Percentiles rank a stretch among this genome's conserved stretches.
Evolutionary conservation across 169 alveolate species (phyloP).

Genomic region (Plasmodium fragile): DNA sequence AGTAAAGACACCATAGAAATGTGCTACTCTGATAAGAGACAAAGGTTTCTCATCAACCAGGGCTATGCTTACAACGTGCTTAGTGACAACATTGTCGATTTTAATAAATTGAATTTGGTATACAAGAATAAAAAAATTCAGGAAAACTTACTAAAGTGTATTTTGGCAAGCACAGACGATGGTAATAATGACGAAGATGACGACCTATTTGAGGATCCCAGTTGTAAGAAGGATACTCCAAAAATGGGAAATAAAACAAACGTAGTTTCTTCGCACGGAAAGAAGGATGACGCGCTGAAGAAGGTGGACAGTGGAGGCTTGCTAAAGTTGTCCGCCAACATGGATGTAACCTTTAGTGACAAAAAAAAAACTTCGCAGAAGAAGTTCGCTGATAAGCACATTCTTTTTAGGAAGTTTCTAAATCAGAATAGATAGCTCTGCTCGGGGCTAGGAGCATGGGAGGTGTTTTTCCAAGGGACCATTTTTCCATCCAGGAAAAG

Average conservation of each 20-base stretch:
- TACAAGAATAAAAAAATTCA: conserved; percentile 80
- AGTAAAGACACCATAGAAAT: conserved; percentile 98
- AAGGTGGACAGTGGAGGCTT: conserved; percentile 76
- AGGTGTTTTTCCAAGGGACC: not conserved
- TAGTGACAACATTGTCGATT: conserved; percentile 82
- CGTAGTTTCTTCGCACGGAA: not conserved
- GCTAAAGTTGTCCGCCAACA: conserved; percentile 69
- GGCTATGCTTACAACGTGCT: conserved; percentile 87
- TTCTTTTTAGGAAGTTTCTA: conserved; percentile 65
- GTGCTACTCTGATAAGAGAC: conserved; percentile 96
- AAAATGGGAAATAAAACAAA: conserved; percentile 22
- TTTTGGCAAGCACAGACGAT: conserved; percentile 80
- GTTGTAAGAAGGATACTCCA: conserved; percentile 31
- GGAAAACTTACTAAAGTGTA: conserved; percentile 83
- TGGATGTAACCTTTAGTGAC: conserved; percentile 69
- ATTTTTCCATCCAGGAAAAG: not conserved
- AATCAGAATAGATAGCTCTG: conserved; percentile 30
- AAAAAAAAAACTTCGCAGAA: conserved; percentile 68
- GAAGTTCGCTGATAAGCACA: conserved; percentile 72
- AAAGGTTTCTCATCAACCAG: conserved; percentile 97
- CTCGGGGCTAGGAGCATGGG: not conserved
- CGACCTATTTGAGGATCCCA: conserved; percentile 72
- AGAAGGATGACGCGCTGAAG: conserved; percentile 31
- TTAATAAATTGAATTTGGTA: conserved; percentile 80
- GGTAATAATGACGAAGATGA: conserved; percentile 84